These are phyloP conservation scores for Copromyces sp. DNA, from an alignment of 495 filamentous ascomycete species.

Conservation along the genomic window DNA sequence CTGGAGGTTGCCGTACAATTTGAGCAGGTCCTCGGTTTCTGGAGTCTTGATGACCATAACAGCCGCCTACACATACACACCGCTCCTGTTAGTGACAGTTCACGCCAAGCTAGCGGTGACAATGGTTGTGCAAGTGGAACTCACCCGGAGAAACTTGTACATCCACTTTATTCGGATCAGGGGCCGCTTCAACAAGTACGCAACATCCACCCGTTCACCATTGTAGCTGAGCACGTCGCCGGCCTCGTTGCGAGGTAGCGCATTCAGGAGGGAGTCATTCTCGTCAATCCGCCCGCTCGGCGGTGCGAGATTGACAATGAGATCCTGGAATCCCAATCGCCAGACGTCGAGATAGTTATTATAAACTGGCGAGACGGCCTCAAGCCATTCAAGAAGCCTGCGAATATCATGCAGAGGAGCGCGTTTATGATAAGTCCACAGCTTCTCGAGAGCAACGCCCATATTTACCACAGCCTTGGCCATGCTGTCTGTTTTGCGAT, in stretches of 20 bases:
- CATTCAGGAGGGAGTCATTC: conserved; percentile 51
- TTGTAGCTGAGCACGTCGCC: conserved; percentile 68
- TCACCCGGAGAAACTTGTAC: conserved; percentile 68
- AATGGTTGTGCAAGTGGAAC: conserved; percentile 4
- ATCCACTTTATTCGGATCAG: conserved; percentile 83
- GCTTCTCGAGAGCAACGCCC: conserved; percentile 78
- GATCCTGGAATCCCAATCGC: conserved; percentile 90
- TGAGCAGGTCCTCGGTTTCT: conserved; percentile 19
- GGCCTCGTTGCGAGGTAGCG: conserved; percentile 63
- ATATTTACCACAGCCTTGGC: conserved; percentile 89
- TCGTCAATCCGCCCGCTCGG: conserved; percentile 39
- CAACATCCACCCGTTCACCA: conserved; percentile 89
- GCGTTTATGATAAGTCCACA: conserved; percentile 68
- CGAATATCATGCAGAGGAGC: conserved; percentile 62
- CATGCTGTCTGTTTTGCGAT: conserved; percentile 36
- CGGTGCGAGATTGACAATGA: conserved; percentile 86
- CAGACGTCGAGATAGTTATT: conserved; percentile 81
- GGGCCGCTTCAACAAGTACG: conserved; percentile 81
- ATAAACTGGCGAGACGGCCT: conserved; percentile 66
- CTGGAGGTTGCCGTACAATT: conserved; percentile 59
- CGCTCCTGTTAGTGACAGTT: neutral
- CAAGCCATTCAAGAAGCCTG: conserved; percentile 69
- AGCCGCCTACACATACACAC: conserved; percentile 29
- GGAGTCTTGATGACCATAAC: conserved; percentile 22
- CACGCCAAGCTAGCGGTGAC: neutral